A percentile compares a stretch with the other conserved stretches of the same genome.
Conservation (phyloP, 1,284 basidiomycete genomes). For the Tilletia indica region DNA sequence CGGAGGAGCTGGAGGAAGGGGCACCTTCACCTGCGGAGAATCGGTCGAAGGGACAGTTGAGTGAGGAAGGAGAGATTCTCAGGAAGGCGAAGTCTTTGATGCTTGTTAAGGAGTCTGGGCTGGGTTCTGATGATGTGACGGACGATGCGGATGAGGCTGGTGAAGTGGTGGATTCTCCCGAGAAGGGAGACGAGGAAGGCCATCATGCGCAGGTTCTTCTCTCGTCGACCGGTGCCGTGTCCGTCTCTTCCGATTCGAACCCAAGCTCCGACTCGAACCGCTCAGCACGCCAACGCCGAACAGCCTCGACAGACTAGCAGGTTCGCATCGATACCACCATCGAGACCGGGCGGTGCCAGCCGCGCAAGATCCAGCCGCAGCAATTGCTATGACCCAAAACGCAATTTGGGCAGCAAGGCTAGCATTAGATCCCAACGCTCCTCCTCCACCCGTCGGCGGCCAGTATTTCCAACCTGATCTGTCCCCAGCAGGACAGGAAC, state of each 20-base stretch:
- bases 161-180: neutral
- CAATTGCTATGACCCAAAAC: too few species aligned
- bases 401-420: too few species aligned
- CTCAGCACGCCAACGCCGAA: neutral
- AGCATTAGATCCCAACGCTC: too few species aligned
- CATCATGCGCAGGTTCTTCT: too few species aligned
- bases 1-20: neutral
- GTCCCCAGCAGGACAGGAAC: neutral
- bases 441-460: too few species aligned
- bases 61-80: constrained; percentile 49
- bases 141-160: constrained; percentile 18
- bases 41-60: constrained; percentile 37
- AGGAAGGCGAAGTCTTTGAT: constrained; percentile 31
- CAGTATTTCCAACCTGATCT: too few species aligned
- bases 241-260: neutral
- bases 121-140: constrained; percentile 26
- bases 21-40: constrained; percentile 27
- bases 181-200: too few species aligned
- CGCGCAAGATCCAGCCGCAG: too few species aligned
- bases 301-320: constrained; percentile 9
- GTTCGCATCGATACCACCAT: constrained; percentile 2
- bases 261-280: neutral
- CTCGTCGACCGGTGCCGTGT: too few species aligned
- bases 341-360: constrained; percentile 2
- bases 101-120: constrained; percentile 20